Percentiles rank a stretch among this genome's conserved stretches.
These are phyloP conservation scores for Bruguiera hainesii DNA, from an alignment of 441 rosid genomes.

Conservation along the genomic window DNA sequence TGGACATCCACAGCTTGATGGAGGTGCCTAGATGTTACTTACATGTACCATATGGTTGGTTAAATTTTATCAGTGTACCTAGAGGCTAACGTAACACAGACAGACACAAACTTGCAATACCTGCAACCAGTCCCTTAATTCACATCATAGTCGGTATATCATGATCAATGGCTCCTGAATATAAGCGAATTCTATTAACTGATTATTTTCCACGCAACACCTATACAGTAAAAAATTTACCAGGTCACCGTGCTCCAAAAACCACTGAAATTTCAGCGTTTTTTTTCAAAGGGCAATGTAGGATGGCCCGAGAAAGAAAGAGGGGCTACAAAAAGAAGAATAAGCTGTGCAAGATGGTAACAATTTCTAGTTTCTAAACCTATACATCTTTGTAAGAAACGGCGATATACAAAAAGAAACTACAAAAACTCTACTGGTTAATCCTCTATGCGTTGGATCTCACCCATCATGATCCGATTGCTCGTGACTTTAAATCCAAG, in stretches of 20 bases:
- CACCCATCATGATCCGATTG: constrained; percentile 86
- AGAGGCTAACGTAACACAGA: no score
- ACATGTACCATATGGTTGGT: no score
- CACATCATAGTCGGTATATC: no score
- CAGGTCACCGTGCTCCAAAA: not conserved
- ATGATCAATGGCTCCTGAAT: not conserved
- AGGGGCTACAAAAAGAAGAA: not conserved
- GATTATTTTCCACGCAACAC: not conserved
- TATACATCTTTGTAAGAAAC: constrained; percentile 26
- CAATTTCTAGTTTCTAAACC: constrained; percentile 11
- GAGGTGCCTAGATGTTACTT: no score
- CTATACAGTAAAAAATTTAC: constrained; percentile 22
- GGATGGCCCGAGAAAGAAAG: not conserved
- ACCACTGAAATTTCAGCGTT: not conserved
- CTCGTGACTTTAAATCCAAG: constrained; percentile 86
- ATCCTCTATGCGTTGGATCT: constrained; percentile 70
- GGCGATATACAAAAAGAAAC: constrained; percentile 12
- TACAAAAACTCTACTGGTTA: constrained; percentile 18
- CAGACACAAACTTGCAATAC: no score
- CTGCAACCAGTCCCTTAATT: no score
- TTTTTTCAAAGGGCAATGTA: not conserved
- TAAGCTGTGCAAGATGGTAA: not conserved
- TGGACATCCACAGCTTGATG: no score
- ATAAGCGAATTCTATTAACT: not conserved
- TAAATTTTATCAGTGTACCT: no score